Conservation (phyloP, 306 rosid species). For the Lablab purpureus region DNA sequence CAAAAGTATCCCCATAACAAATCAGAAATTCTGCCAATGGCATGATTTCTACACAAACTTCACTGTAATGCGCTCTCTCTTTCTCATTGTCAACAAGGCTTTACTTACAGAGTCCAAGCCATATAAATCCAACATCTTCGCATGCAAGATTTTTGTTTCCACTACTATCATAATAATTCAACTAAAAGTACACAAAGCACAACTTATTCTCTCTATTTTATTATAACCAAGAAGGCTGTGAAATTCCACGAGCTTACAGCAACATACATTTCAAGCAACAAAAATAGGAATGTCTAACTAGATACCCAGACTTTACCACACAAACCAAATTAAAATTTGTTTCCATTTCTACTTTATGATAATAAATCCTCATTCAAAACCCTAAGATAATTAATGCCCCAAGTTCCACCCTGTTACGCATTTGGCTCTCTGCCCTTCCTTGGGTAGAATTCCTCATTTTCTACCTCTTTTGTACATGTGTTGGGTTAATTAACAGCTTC, state of each 20-base stretch:
- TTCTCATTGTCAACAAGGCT: slow-evolving; percentile 12
- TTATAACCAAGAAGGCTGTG: not conserved
- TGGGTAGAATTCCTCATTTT: not conserved
- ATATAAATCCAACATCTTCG: slow-evolving; percentile 7
- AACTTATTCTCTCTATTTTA: slow-evolving; percentile 17
- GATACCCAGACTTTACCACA: slow-evolving; percentile 2
- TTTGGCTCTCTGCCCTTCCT: not conserved
- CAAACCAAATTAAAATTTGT: slow-evolving; percentile 14
- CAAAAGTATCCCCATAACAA: slow-evolving; percentile 2
- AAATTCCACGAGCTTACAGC: slow-evolving; percentile 28
- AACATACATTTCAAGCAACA: slow-evolving; percentile 36
- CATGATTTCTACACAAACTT: slow-evolving; percentile 21
- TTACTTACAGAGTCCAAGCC: slow-evolving; percentile 31
- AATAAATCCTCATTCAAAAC: slow-evolving; percentile 10
- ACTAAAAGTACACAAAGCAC: slow-evolving; percentile 8
- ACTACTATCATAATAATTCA: not conserved
- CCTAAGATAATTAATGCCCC: not conserved
- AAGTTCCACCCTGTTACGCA: not conserved
- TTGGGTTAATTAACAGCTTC: not conserved
- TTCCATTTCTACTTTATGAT: slow-evolving; percentile 15
- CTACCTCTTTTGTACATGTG: not conserved
- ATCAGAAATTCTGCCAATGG: slow-evolving; percentile 12
- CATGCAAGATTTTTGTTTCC: slow-evolving; percentile 8
- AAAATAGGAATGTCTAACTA: slow-evolving; percentile 29
- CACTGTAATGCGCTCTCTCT: not conserved